Conservation (phyloP, 768 basidiomycete species). For the Pulveroboletus sp. region DNA sequence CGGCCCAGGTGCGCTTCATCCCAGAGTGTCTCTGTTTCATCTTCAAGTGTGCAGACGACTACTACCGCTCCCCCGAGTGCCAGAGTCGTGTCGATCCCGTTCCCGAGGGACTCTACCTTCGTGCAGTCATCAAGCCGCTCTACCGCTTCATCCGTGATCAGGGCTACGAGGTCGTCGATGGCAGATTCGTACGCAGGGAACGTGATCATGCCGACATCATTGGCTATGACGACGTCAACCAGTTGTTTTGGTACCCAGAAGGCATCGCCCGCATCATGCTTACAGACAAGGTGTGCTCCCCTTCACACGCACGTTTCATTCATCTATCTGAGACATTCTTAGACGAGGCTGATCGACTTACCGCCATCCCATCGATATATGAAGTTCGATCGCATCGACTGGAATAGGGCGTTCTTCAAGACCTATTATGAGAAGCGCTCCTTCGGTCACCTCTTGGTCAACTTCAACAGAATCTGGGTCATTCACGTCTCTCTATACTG, state of each 20-base stretch:
- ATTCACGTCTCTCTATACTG: constrained; percentile 93
- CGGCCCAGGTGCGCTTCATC: constrained; percentile 92
- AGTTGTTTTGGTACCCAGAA: constrained; percentile 99
- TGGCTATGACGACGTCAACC: constrained; percentile 98
- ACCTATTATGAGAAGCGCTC: constrained; percentile 98
- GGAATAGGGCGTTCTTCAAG: constrained; percentile 97
- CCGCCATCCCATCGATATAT: constrained; percentile 91
- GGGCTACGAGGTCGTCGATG: constrained; percentile 94
- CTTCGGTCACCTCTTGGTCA: constrained; percentile 94
- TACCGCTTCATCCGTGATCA: constrained; percentile 98
- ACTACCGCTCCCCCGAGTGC: constrained; percentile 98
- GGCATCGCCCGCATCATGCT: constrained; percentile 91
- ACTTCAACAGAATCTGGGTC: constrained; percentile 99
- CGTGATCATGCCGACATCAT: constrained; percentile 91
- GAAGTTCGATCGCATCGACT: constrained; percentile 95
- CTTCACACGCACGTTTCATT: background rate
- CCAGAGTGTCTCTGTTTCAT: constrained; percentile 99
- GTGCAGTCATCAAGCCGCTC: constrained; percentile 85
- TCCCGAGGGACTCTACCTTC: constrained; percentile 92
- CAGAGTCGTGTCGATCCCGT: constrained; percentile 89
- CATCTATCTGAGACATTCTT: constrained; percentile 1
- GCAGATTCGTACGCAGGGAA: constrained; percentile 91
- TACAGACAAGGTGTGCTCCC: constrained; percentile 69
- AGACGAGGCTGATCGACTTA: constrained; percentile 90
- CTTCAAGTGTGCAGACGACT: constrained; percentile 99